Percentiles rank a stretch among this genome's conserved stretches.
Conservation (phyloP, 768 basidiomycete species). For the Harrya chromipes region DNA sequence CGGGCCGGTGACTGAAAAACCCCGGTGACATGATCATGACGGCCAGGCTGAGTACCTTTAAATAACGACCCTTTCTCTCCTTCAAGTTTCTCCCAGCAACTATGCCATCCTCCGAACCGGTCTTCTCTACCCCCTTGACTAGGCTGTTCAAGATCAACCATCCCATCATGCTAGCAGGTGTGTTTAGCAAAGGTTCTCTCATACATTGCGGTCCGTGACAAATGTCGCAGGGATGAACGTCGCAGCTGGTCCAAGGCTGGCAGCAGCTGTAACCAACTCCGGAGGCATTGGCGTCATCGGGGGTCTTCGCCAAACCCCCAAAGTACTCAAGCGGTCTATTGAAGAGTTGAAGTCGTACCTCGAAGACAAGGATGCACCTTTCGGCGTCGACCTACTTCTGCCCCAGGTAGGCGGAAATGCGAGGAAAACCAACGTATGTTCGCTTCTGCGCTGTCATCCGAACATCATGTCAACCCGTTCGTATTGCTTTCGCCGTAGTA, state of each 20-base stretch:
- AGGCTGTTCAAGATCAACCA: slow-evolving; percentile 75
- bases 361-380: slow-evolving; percentile 71
- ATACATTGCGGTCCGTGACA: background rate
- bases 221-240: slow-evolving; percentile 60
- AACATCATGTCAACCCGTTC: background rate
- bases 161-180: slow-evolving; percentile 80
- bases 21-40: too few species aligned
- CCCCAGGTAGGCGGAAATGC: slow-evolving; percentile 82
- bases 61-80: too few species aligned
- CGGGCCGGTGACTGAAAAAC: too few species aligned
- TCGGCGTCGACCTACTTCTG: slow-evolving; percentile 80
- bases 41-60: too few species aligned
- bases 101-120: slow-evolving; percentile 67
- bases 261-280: slow-evolving; percentile 89
- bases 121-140: slow-evolving; percentile 74
- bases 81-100: slow-evolving; percentile 12
- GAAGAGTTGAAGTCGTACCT: slow-evolving; percentile 72
- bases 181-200: slow-evolving; percentile 2
- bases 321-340: slow-evolving; percentile 63
- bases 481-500: slow-evolving; percentile 30
- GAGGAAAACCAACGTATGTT: slow-evolving; percentile 70
- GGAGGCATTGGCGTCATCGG: slow-evolving; percentile 90
- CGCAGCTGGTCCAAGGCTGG: slow-evolving; percentile 79
- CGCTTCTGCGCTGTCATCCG: background rate
- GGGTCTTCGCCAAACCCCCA: slow-evolving; percentile 71